Evolutionary conservation across 2,329 filamentous ascomycete genomes (phyloP).

Genomic region (Apiospora rasikravindrae): DNA sequence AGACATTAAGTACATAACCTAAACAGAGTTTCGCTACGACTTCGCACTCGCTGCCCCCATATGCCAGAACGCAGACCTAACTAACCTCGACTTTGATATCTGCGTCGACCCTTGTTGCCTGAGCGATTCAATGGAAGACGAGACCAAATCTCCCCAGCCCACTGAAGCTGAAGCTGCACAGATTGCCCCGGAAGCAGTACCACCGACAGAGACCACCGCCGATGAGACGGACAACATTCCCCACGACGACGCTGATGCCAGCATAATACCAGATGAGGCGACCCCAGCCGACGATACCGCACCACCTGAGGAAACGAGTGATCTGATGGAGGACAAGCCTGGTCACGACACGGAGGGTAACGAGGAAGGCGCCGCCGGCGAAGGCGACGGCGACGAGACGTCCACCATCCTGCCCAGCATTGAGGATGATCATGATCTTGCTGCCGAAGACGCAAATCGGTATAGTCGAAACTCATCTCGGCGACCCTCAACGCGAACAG

Average conservation of each 20-base stretch:
- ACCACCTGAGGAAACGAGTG: background rate
- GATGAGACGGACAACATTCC: conserved; percentile 1
- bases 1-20: conserved; percentile 10
- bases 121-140: conserved; percentile 48
- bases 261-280: conserved; percentile 8
- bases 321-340: background rate
- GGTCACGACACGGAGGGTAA: conserved; percentile 15
- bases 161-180: background rate
- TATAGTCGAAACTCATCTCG: conserved; percentile 27
- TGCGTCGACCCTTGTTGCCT: conserved; percentile 53
- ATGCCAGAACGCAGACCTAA: conserved; percentile 39
- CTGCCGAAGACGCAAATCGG: conserved; percentile 17
- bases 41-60: conserved; percentile 17
- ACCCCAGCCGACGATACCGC: conserved; percentile 15
- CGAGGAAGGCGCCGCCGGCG: too few species aligned
- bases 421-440: conserved; percentile 21
- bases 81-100: conserved; percentile 52
- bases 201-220: conserved; percentile 5
- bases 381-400: conserved; percentile 14
- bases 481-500: conserved; percentile 50
- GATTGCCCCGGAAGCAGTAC: background rate
- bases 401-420: conserved; percentile 20
- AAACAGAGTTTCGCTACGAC: background rate
- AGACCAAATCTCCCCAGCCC: conserved; percentile 25
- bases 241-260: conserved; percentile 14